phyloP scores from a whole-genome alignment of 257 asterid species.

The Fraxinus quadrangulata region DNA sequence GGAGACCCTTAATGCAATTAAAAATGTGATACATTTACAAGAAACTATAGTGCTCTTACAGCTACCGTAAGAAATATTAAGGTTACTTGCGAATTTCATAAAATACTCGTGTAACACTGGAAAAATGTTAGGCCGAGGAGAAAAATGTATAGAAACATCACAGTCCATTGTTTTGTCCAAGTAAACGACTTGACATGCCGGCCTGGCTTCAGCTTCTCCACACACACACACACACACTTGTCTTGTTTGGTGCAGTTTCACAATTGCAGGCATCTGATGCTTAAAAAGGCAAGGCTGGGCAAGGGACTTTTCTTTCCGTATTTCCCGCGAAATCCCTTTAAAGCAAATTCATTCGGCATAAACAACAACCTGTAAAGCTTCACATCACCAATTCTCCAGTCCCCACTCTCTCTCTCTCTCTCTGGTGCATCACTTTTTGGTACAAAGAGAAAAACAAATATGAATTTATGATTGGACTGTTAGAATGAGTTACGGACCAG shows the following conservation, averaged over 20 bases:
- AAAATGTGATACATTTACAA: no score
- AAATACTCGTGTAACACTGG: no score
- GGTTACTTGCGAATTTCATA: no score
- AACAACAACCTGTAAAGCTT: constrained; percentile 38
- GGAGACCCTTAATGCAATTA: no score
- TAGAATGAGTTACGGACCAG: not conserved
- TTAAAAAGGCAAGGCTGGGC: not conserved
- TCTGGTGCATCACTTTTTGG: not conserved
- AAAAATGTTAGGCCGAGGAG: no score
- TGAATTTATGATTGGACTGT: not conserved
- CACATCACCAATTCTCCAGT: not conserved
- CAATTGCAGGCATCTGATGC: constrained; percentile 11
- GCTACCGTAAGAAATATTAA: no score
- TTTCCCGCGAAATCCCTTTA: constrained; percentile 26
- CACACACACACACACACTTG: no score
- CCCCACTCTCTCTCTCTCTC: not conserved
- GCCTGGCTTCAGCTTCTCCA: not conserved
- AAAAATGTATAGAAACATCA: not conserved
- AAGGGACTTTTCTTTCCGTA: constrained; percentile 15
- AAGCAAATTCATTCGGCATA: constrained; percentile 26
- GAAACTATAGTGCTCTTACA: no score
- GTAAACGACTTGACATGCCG: no score
- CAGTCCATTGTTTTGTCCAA: constrained; percentile 3
- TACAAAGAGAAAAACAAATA: not conserved
- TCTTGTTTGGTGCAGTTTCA: not conserved